Evolutionary conservation across 2,329 filamentous ascomycete genomes (phyloP).

Genomic region (Cercospora beticola): DNA sequence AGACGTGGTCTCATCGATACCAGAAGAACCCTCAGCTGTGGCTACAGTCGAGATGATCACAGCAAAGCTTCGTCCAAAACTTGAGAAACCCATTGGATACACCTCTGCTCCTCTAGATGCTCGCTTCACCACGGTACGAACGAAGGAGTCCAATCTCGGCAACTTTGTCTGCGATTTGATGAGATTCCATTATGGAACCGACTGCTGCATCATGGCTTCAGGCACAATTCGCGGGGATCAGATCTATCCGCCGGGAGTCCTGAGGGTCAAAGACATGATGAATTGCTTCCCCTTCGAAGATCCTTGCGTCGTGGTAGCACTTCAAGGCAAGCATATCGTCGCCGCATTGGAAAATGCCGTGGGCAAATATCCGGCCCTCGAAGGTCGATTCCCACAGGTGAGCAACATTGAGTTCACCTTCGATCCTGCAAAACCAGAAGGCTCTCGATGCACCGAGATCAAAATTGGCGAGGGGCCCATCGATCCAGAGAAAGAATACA

Average conservation of each 20-base stretch:
- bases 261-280: slow-evolving; percentile 61
- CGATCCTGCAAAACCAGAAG: slow-evolving; percentile 61
- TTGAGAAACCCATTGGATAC: slow-evolving; percentile 81
- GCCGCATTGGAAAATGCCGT: slow-evolving; percentile 85
- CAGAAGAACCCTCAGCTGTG: slow-evolving; percentile 61
- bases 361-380: slow-evolving; percentile 74
- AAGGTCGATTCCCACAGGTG: slow-evolving; percentile 81
- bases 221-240: slow-evolving; percentile 87
- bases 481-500: slow-evolving; percentile 64
- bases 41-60: slow-evolving; percentile 68
- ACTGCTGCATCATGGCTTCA: slow-evolving; percentile 80
- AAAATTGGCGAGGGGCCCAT: slow-evolving; percentile 62
- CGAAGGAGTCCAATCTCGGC: slow-evolving; percentile 76
- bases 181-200: slow-evolving; percentile 75
- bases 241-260: slow-evolving; percentile 76
- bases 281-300: slow-evolving; percentile 81
- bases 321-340: slow-evolving; percentile 69
- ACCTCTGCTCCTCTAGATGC: slow-evolving; percentile 80
- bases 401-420: slow-evolving; percentile 77
- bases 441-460: slow-evolving; percentile 63
- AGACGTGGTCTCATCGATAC: slow-evolving; percentile 62
- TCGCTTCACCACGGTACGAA: slow-evolving; percentile 78
- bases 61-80: slow-evolving; percentile 68
- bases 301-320: slow-evolving; percentile 73
- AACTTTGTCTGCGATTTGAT: slow-evolving; percentile 94